phyloP scores from a whole-genome alignment of 1,284 basidiomycete species.

The Ganoderma multipileum region DNA sequence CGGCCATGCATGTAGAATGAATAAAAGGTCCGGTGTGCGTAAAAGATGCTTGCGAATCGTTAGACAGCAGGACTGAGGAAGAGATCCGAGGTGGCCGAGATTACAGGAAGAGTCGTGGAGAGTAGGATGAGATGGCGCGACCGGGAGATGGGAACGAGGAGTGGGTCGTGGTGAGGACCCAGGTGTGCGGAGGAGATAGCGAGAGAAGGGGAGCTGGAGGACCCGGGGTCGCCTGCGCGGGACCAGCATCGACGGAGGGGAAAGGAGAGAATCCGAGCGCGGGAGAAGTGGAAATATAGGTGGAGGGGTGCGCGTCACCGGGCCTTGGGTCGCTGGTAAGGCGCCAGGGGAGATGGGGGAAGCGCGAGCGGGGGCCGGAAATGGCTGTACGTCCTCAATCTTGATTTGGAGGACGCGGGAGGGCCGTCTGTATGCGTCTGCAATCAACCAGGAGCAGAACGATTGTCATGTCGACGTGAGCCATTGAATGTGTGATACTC shows the following conservation, averaged over 20 bases:
- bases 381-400: constrained; percentile 23
- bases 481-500: constrained; percentile 19
- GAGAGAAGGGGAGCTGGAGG: constrained; percentile 15
- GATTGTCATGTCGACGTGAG: constrained; percentile 32
- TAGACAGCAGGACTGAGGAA: not conserved
- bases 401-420: constrained; percentile 16
- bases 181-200: constrained; percentile 3
- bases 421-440: constrained; percentile 1
- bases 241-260: constrained; percentile 29
- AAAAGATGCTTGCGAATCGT: constrained; percentile 8
- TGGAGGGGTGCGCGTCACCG: constrained; percentile 26
- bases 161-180: not conserved
- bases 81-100: constrained; percentile 6
- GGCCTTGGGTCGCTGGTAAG: constrained; percentile 22
- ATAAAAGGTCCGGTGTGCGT: constrained; percentile 1
- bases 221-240: constrained; percentile 23
- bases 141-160: constrained; percentile 1
- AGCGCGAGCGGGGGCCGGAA: constrained; percentile 13
- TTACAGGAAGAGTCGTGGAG: not conserved
- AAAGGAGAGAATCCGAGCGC: constrained; percentile 20
- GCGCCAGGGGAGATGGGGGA: constrained; percentile 19
- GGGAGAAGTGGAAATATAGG: constrained; percentile 28
- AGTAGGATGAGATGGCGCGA: not conserved
- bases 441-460: constrained; percentile 25
- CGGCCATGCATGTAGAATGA: constrained; percentile 54